Conservation (phyloP, 2,329 filamentous ascomycete genomes). For the Aspergillus sergii region DNA sequence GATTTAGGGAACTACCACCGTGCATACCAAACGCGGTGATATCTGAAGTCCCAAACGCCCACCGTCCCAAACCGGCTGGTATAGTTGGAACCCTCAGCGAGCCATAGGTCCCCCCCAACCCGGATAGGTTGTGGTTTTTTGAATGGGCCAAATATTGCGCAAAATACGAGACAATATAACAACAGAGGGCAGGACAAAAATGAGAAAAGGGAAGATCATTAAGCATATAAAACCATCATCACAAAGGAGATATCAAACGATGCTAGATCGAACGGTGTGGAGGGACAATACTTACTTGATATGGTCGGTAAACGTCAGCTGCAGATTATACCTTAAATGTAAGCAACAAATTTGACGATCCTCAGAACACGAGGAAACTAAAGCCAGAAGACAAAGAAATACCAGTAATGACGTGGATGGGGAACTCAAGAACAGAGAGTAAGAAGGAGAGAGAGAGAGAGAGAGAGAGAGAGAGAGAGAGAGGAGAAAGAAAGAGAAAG, state of each 20-base stretch:
- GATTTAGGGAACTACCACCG: not conserved
- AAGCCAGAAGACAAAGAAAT: slow-evolving; percentile 8
- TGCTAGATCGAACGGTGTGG: slow-evolving; percentile 5
- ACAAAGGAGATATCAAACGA: not conserved
- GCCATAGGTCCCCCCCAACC: not conserved
- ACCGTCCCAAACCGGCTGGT: not conserved
- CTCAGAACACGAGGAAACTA: slow-evolving; percentile 13
- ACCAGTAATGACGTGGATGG: slow-evolving; percentile 4
- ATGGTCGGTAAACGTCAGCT: slow-evolving; percentile 52
- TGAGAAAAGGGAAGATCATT: not conserved
- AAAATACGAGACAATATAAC: not conserved
- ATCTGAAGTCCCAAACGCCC: not conserved
- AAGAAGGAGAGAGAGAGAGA: slow-evolving; percentile 5
- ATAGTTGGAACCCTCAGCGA: not conserved
- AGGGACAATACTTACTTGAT: slow-evolving; percentile 44
- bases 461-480: slow-evolving; percentile 3
- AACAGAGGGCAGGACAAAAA: not conserved
- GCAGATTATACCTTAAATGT: slow-evolving; percentile 26
- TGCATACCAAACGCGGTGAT: not conserved
- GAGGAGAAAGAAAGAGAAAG: slow-evolving; percentile 1
- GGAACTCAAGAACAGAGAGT: slow-evolving; percentile 1
- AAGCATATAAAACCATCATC: not conserved
- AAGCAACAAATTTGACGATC: slow-evolving; percentile 20
- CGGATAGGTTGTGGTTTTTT: not conserved
- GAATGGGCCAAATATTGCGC: not conserved